Evolutionary conservation across 768 basidiomycete genomes (phyloP).

Genomic region (Leccinum aurantiacum): DNA sequence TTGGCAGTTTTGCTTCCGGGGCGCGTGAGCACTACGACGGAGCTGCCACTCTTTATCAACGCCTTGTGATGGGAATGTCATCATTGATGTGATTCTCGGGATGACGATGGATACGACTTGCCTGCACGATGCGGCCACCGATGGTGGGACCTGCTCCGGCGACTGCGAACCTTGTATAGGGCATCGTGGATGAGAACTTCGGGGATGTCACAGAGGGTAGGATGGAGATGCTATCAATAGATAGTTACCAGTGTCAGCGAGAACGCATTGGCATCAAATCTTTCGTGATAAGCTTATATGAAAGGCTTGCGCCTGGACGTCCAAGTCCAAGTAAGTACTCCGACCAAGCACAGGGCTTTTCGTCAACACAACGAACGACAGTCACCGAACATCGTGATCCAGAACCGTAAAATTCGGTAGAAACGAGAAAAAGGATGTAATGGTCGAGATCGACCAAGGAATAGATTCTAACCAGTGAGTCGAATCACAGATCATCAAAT

Average conservation of each 20-base stretch:
- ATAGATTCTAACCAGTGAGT: too few species aligned
- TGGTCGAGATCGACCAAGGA: too few species aligned
- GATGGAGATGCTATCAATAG: background rate
- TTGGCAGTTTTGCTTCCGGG: constrained; percentile 21
- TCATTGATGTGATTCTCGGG: background rate
- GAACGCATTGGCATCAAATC: background rate
- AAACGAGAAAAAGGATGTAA: too few species aligned
- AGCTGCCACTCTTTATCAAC: constrained; percentile 18
- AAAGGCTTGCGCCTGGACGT: too few species aligned
- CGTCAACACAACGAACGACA: too few species aligned
- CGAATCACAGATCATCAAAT: too few species aligned
- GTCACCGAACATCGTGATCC: too few species aligned
- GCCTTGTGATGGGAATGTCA: constrained; percentile 14
- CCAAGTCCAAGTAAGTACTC: too few species aligned
- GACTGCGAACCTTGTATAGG: constrained; percentile 37
- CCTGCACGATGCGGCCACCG: constrained; percentile 35
- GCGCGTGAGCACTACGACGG: constrained; percentile 27
- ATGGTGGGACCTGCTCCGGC: constrained; percentile 38
- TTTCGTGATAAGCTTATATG: too few species aligned
- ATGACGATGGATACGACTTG: background rate
- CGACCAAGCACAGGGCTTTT: too few species aligned
- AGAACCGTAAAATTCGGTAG: too few species aligned
- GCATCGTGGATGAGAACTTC: constrained; percentile 15
- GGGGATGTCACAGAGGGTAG: background rate
- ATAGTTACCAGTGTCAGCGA: background rate